Evolutionary conservation across 2,329 filamentous ascomycete species (phyloP), one percentile per base, ranked within the genome.

Genomic region (Penicillium sp.): DNA sequence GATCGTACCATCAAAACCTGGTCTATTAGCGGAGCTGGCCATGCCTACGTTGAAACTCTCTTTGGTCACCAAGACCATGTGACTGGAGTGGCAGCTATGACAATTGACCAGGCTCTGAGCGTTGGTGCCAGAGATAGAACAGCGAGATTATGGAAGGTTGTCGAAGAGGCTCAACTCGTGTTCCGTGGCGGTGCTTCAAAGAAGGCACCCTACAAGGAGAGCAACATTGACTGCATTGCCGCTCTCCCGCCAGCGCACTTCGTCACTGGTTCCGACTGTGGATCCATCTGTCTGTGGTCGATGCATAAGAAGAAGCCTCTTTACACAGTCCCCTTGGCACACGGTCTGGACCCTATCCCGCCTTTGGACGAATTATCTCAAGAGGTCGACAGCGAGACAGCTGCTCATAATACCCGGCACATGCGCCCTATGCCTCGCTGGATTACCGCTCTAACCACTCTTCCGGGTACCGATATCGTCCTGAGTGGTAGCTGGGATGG

Each of bases 1-100:
- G 94, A 99, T 75, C 85, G 94, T 41, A 96, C 93, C 2, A 88
- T 99, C 70, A 97, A 97, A 75, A 89, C 95, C 29, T 99, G 93
- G 91, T 93, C 89, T 63, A 79, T 97, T 42, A 77, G 75, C 33
- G 66, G 72, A 5, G 89, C 96, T 65, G 92, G 95, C 71, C 82
- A 96, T 58, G 91, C 93, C 44, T 99, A 97, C 69, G 85, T 97
- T 27, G 94, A 99, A 74, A 97, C 93, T 0, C 81, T 99, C 0
- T 97, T 97, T 69, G 94, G 94, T 43, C 94, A 99, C 75, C 93
- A 97, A 70, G 93, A 97, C 70, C 83, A 90, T 61, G 89, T 97
- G 5, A 82, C 93, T 35, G 90, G 92, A 68, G 85, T 99, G 52
- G 89, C 90, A 60, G 88, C 90, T 22, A 82, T 96, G 59, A 87